phyloP scores from a whole-genome alignment of 2,329 filamentous ascomycete species.

The Epichloe brachyelytri region DNA sequence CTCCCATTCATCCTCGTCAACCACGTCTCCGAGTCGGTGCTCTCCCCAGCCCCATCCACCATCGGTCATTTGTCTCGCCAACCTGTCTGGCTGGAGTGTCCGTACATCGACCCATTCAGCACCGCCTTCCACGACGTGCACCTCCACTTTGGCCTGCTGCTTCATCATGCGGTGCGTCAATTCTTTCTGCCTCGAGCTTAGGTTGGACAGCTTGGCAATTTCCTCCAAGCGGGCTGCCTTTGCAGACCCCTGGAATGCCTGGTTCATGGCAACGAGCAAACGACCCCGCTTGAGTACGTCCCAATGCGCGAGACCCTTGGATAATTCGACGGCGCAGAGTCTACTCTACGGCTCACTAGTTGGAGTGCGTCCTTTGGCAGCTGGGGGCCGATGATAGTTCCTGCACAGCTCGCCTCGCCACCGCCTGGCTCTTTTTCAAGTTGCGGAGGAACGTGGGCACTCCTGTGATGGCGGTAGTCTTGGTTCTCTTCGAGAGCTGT shows the following conservation, averaged over 20 bases:
- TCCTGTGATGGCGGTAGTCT: slow-evolving; percentile 9
- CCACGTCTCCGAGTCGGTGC: slow-evolving; percentile 16
- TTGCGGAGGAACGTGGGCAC: slow-evolving; percentile 9
- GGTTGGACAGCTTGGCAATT: slow-evolving; percentile 10
- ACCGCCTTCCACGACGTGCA: slow-evolving; percentile 23
- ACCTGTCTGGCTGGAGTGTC: slow-evolving; percentile 17
- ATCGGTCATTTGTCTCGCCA: slow-evolving; percentile 27
- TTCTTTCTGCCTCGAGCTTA: slow-evolving; percentile 15
- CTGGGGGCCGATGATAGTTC: slow-evolving; percentile 5
- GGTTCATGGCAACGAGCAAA: slow-evolving; percentile 18
- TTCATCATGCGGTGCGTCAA: slow-evolving; percentile 19
- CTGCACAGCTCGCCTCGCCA: slow-evolving; percentile 6
- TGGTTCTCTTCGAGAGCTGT: slow-evolving; percentile 4
- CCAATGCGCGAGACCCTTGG: slow-evolving; percentile 17
- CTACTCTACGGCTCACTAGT: slow-evolving; percentile 10
- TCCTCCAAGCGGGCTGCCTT: slow-evolving; percentile 14
- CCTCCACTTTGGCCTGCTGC: slow-evolving; percentile 20
- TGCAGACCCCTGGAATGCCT: slow-evolving; percentile 20
- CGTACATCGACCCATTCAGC: slow-evolving; percentile 22
- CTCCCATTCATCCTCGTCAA: slow-evolving; percentile 21
- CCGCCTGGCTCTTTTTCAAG: slow-evolving; percentile 9
- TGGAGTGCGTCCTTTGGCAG: slow-evolving; percentile 6
- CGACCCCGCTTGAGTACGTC: slow-evolving; percentile 19
- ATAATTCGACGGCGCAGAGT: slow-evolving; percentile 13
- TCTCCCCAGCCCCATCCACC: slow-evolving; percentile 30